phyloP scores from a whole-genome alignment of 179 eudicot genomes.

The Corrigiola litoralis region DNA sequence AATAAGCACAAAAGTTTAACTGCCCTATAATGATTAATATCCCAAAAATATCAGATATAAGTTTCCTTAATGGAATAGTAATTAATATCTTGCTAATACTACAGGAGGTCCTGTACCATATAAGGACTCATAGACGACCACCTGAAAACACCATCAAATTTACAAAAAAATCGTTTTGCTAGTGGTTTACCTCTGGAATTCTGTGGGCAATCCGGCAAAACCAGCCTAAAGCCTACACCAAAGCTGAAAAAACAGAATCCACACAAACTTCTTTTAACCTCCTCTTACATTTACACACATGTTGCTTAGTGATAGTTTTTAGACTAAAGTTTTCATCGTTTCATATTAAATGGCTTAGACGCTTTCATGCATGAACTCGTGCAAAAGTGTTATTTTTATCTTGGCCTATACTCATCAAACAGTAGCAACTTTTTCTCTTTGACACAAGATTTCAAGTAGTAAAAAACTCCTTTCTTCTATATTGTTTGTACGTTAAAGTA shows the following conservation, averaged over 20 bases:
- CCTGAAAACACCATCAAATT: no score
- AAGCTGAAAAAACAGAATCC: background rate
- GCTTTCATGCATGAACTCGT: background rate
- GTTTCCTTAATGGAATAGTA: no score
- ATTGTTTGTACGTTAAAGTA: background rate
- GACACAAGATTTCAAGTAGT: background rate
- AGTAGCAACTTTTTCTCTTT: background rate
- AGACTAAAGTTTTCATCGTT: background rate
- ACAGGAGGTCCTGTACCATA: no score
- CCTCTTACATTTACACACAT: background rate
- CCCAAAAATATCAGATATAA: no score
- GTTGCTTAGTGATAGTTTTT: background rate
- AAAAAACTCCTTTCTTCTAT: background rate
- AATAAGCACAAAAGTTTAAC: no score
- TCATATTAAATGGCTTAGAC: background rate
- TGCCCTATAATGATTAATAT: no score
- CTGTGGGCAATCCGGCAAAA: background rate
- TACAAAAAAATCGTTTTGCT: background rate
- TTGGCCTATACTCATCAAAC: no score
- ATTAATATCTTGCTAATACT: no score
- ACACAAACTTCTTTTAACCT: background rate
- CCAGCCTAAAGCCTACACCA: background rate
- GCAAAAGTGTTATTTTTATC: no score
- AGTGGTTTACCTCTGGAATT: background rate
- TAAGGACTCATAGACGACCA: no score